phyloP scores from a whole-genome alignment of 352 stramenopile genomes.

The Globisporangium uncinulatum region DNA sequence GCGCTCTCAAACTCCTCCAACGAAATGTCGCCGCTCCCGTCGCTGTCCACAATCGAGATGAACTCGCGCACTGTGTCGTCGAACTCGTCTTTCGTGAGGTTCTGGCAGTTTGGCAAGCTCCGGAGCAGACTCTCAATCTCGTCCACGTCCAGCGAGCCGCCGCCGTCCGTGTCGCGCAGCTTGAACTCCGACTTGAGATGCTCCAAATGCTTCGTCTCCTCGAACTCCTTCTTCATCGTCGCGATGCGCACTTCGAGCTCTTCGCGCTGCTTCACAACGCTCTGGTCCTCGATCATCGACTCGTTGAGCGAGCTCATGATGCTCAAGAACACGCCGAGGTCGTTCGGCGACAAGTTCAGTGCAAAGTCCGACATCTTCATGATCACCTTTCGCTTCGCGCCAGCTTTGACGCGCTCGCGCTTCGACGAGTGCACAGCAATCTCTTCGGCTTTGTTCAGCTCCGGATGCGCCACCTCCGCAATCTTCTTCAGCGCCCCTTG shows the following conservation, averaged over 20 bases:
- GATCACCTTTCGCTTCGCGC: conserved; percentile 52
- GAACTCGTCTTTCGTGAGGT: conserved; percentile 75
- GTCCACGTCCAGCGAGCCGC: conserved; percentile 57
- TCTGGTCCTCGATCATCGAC: conserved; percentile 62
- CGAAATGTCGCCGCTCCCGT: conserved; percentile 79
- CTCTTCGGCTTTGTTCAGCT: conserved; percentile 32
- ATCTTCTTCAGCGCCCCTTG: conserved; percentile 47
- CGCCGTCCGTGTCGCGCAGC: conserved; percentile 62
- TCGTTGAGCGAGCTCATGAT: conserved; percentile 63
- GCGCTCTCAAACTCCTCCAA: conserved; percentile 78
- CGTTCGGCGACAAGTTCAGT: conserved; percentile 74
- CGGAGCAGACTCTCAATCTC: conserved; percentile 66
- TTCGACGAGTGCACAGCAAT: conserved; percentile 15
- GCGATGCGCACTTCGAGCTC: conserved; percentile 38
- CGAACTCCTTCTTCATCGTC: conserved; percentile 37
- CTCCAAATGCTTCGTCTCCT: conserved; percentile 68
- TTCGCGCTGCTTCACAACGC: conserved; percentile 51
- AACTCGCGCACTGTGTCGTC: conserved; percentile 71
- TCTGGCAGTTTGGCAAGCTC: conserved; percentile 57
- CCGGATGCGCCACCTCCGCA: conserved; percentile 49
- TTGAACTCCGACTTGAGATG: conserved; percentile 72
- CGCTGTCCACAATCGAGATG: conserved; percentile 69
- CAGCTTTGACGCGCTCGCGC: conserved; percentile 44
- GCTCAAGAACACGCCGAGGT: conserved; percentile 75
- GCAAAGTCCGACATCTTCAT: conserved; percentile 85